A percentile compares a stretch with the other conserved stretches of the same genome.
phyloP scores from a whole-genome alignment of 2,329 filamentous ascomycete species.

The Dothidotthia symphoricarpi region DNA sequence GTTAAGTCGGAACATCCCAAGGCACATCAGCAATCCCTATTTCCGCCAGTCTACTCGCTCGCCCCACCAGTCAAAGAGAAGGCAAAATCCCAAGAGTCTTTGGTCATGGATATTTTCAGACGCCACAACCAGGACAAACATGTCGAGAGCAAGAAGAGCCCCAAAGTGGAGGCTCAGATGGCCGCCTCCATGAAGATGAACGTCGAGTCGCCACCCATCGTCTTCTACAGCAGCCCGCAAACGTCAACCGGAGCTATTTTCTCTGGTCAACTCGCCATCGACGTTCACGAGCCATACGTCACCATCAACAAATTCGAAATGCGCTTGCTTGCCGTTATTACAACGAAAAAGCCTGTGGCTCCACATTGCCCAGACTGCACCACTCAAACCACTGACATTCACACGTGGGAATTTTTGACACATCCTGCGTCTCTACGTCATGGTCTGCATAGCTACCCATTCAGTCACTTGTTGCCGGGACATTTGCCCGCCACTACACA shows the following conservation, averaged over 20 bases:
- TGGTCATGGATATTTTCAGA: slow-evolving; percentile 43
- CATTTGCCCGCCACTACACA: slow-evolving; percentile 82
- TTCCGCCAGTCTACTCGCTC: slow-evolving; percentile 39
- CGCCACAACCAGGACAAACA: slow-evolving; percentile 31
- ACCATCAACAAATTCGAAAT: slow-evolving; percentile 70
- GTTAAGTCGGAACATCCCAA: slow-evolving; percentile 29
- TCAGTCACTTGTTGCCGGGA: slow-evolving; percentile 82
- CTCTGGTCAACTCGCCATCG: slow-evolving; percentile 76
- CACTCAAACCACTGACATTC: slow-evolving; percentile 69
- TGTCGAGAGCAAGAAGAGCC: slow-evolving; percentile 18
- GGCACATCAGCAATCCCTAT: slow-evolving; percentile 21
- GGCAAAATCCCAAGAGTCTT: slow-evolving; percentile 34
- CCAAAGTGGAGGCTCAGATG: slow-evolving; percentile 40
- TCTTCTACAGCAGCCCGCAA: slow-evolving; percentile 74
- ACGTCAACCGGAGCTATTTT: slow-evolving; percentile 81
- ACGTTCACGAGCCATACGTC: slow-evolving; percentile 65
- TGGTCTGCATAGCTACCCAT: slow-evolving; percentile 77
- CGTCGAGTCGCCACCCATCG: slow-evolving; percentile 82
- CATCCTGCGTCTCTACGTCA: slow-evolving; percentile 34
- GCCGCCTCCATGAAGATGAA: slow-evolving; percentile 57
- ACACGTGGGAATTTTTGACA: slow-evolving; percentile 70
- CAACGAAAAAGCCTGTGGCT: slow-evolving; percentile 78
- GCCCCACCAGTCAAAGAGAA: slow-evolving; percentile 31
- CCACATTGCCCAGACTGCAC: slow-evolving; percentile 76
- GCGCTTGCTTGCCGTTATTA: slow-evolving; percentile 66